Conservation (phyloP, 208 protist genomes). For the Acanthamoeba polyphaga region DNA sequence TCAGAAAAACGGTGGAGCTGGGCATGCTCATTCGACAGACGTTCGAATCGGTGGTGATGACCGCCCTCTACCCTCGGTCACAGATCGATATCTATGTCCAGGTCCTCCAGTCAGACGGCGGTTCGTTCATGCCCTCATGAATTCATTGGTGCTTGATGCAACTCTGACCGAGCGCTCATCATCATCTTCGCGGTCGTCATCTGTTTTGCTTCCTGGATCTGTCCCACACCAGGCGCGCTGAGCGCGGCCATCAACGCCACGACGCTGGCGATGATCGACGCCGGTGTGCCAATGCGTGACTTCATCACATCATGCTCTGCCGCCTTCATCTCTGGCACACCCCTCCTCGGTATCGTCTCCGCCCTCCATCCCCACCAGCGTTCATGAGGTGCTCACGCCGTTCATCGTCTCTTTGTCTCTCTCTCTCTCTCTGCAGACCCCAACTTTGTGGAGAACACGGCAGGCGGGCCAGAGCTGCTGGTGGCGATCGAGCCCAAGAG, state of each 20-base stretch:
- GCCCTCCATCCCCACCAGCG: neutral
- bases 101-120: constrained; percentile 94
- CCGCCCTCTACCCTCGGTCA: constrained; percentile 86
- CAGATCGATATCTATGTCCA: constrained; percentile 93
- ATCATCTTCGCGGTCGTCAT: neutral
- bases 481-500: constrained; percentile 89
- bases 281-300: constrained; percentile 93
- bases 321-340: constrained; percentile 88
- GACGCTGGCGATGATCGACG: constrained; percentile 94
- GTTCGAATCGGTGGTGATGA: constrained; percentile 86
- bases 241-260: constrained; percentile 91
- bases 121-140: constrained; percentile 43
- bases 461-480: constrained; percentile 88
- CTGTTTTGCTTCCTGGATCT: neutral
- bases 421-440: constrained; percentile 78
- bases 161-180: neutral
- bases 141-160: no score
- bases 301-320: constrained; percentile 89
- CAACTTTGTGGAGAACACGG: constrained; percentile 88
- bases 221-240: neutral
- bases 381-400: neutral
- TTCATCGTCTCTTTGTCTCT: neutral
- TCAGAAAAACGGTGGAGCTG: constrained; percentile 80
- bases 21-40: constrained; percentile 86
- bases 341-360: constrained; percentile 84